phyloP scores from a whole-genome alignment of 768 basidiomycete genomes.

The Tylopilus subfusipes region DNA sequence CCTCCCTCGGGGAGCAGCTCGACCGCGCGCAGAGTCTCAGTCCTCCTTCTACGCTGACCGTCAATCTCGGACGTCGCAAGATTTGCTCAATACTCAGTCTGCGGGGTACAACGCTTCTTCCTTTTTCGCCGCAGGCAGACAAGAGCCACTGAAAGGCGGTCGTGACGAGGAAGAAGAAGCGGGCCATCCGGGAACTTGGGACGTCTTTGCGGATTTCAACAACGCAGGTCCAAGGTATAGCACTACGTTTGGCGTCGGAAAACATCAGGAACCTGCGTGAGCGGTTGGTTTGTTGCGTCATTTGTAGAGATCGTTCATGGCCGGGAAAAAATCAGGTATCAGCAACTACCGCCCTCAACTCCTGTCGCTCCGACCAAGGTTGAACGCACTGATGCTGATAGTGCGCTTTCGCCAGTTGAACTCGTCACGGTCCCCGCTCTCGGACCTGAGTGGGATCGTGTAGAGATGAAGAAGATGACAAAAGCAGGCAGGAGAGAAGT shows the following conservation, averaged over 20 bases:
- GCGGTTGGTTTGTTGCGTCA: conserved; percentile 19
- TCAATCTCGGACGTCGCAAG: conserved; percentile 41
- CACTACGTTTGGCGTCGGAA: conserved; percentile 47
- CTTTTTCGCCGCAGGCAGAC: conserved; percentile 64
- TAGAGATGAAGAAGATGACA: conserved; percentile 75
- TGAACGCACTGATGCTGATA: conserved; percentile 36
- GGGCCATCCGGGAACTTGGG: conserved; percentile 52
- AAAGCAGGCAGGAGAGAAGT: conserved; percentile 65
- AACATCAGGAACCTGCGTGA: conserved; percentile 45
- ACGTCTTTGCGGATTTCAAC: conserved; percentile 88
- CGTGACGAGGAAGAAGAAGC: conserved; percentile 62
- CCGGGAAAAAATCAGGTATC: conserved; percentile 37
- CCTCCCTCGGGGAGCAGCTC: conserved; percentile 32
- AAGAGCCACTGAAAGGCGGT: conserved; percentile 77
- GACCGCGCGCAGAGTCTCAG: conserved; percentile 61
- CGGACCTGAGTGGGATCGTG: conserved; percentile 84
- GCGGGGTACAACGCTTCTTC: conserved; percentile 75
- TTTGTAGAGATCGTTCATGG: conserved; percentile 4
- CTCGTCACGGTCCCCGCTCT: conserved; percentile 90
- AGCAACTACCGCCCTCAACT: conserved; percentile 35
- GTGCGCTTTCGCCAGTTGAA: conserved; percentile 57
- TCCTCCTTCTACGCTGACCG: conserved; percentile 61
- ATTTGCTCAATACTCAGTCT: conserved; percentile 45
- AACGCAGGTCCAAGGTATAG: conserved; percentile 80
- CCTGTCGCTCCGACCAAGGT: conserved; percentile 28